Evolutionary conservation across 2,329 filamentous ascomycete genomes (phyloP), one percentile per base, ranked within the genome.

Genomic region (Verticillium klebahnii): DNA sequence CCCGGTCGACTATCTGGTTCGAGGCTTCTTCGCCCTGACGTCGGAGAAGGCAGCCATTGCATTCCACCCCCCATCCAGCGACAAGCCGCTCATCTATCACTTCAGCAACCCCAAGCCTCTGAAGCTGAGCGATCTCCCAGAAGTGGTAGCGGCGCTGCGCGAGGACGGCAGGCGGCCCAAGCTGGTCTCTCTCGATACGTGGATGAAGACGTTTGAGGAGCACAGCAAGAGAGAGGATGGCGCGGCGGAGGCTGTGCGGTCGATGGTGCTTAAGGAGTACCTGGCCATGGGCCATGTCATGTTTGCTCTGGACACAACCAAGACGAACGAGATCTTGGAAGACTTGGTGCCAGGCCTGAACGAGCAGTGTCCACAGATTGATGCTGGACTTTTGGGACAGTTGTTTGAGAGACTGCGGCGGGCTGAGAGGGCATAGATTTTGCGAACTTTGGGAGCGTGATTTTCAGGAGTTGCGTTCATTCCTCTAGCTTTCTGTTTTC

Each of bases 101-200:
- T 60, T 69, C 56, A 66, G 61, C 59, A 69, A 69, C 62, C 67
- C 67, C 14, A 62, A 60, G n/a, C 67, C 67, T 5, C 67, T 69
- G 25, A 61, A 61, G 50, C 66, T 69, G 57, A 57, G 63, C 23
- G 64, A 67, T 57, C 66, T 69, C 15, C 61, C 67, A 3, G 63
- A 65, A 11, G 65, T 68, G 34, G 64, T 69, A 23, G 64, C 62
- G 17, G 58, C 64, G 11, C 59, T 69, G 56, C 61, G 64, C 7
- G 52, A 65, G 1, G 65, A 66, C 9, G 61, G 64, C 17, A 52
- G 57, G 19, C 50, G 59, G 19, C 62, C 62, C 3, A 54, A 62
- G 31, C 45, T 67, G 14, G 64, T 68, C 23, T 57, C 66, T 2
- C 57, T 68, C 8, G 66, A 68, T 12, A 57, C 65, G 5, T 69